These are phyloP conservation scores for Anisodus acutangulus DNA, from an alignment of 257 asterid species.

Conservation along the genomic window DNA sequence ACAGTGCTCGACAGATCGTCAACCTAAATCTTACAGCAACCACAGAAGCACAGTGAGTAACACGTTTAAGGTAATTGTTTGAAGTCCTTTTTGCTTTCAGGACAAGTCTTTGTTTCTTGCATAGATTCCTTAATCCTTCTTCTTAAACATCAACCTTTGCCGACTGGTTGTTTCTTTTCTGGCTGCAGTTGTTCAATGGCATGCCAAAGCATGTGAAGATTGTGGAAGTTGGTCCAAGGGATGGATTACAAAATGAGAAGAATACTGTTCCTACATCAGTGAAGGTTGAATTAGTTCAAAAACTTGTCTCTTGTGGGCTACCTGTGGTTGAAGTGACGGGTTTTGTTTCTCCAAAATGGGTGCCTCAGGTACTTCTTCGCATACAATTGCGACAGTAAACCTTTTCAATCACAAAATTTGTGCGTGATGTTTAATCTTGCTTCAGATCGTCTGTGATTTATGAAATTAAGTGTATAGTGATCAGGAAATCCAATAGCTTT, in stretches of 20 bases:
- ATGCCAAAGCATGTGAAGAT: slow-evolving; percentile 82
- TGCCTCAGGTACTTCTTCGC: slow-evolving; percentile 77
- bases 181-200: slow-evolving; percentile 62
- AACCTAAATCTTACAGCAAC: slow-evolving; percentile 44
- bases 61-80: slow-evolving; percentile 54
- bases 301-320: slow-evolving; percentile 77
- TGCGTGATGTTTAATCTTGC: not conserved
- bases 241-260: slow-evolving; percentile 91
- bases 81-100: not conserved
- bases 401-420: not conserved
- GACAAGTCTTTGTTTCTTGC: not conserved
- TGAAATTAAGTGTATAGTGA: no score
- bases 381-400: not conserved
- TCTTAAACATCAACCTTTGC: slow-evolving; percentile 10
- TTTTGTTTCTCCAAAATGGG: slow-evolving; percentile 98
- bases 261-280: slow-evolving; percentile 74
- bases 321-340: slow-evolving; percentile 94
- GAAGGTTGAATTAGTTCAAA: slow-evolving; percentile 72
- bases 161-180: slow-evolving; percentile 16
- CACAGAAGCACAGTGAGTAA: slow-evolving; percentile 47
- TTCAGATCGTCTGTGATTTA: not conserved
- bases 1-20: slow-evolving; percentile 47
- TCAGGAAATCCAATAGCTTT: not conserved
- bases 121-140: not conserved
- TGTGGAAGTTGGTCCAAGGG: slow-evolving; percentile 97